Evolutionary conservation across 2,329 filamentous ascomycete genomes (phyloP), one percentile per base, ranked within the genome.

Genomic region (Fusarium sp.): DNA sequence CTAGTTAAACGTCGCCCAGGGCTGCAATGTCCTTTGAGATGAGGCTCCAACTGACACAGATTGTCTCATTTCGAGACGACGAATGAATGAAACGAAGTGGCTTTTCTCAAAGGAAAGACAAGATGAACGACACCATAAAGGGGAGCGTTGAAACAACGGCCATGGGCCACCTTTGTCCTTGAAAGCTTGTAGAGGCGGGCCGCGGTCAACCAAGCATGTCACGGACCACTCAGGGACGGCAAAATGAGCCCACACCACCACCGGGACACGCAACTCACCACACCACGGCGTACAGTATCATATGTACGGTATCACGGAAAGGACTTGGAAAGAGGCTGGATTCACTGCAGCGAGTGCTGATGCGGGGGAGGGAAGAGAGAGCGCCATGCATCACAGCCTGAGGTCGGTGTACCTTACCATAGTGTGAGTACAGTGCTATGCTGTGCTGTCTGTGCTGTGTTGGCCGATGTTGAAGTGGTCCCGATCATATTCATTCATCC

Each of bases 111-210:
- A 51, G 36, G 26, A 26, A 53, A 63, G 36, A 58, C 52, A 28
- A 57, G 52, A 57, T 52, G 64, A 72, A 53, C 39, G 40, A 61
- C 44, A 38, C 62, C 46, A 59, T 57, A 59, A 64, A 62, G 52
- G 56, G 54, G 45, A 44, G 36, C 50, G 50, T 65, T 73, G 71
- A 74, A 74, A 74, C 71, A 73, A 65, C 67, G 61, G 70, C 57
- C 28, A 55, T 68, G 26, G 31, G 26, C 43, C 50, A 49, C 57
- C 53, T 70, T 60, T 69, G 49, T 64, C 57, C 53, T 47, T 56
- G 44, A 67, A 52, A 67, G 67, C 52, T 39, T 33, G 53, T 54
- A 52, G 58, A 39, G 49, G 49, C 67, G 67, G 63, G 54, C 67
- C 67, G 67, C 43, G 56, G 38, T 40, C 24, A 45, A 44, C 33